Base-by-base conservation (phyloP, 2,329 filamentous ascomycete species). In the Aspergillus fumigatiaffinis region DNA sequence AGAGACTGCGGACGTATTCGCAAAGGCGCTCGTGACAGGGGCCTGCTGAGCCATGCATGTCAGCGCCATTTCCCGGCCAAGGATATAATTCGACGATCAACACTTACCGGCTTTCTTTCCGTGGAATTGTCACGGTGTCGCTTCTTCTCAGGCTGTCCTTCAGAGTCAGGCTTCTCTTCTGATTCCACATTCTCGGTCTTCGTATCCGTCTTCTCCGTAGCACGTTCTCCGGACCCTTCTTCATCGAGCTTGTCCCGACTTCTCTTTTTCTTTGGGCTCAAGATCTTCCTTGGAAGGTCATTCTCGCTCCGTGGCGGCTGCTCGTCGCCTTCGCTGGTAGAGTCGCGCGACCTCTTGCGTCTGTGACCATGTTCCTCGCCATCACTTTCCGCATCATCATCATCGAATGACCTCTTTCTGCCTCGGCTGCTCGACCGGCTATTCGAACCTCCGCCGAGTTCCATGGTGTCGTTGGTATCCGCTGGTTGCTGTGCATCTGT, bases 301-400 rank as follows among this genome's bases (percentile, higher is more conserved):
- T 59, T 63, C 47, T 56, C 60, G 35, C 54, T 51, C 25, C 61
- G 61, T 21, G 55, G 49, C 20, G 48, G 29, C 53, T 63, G 42
- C n/a, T 52, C 53, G 4, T 38, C 41, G 12, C 53, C 70, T 54
- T 73, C 72, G n/a, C 70, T 69, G 44, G 69, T 73, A 38, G 71
- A 66, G 55, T 78, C 76, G 56, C 76, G 74, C 29, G 77, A 79
- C 58, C 77, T 69, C 63, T 79, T 79, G 60, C 72, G 72, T 56
- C 72, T 64, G 53, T 67, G 61, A 21, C 71, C 68, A 25, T 67
- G 67, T 17, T 69, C 68, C 20, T 70, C 65, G 41, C 68, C 67
- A 14, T 58, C 59, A 12, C 65, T 66, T 51, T 69, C 67, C 17
- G 60, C 56, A 49, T 71, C 60, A 23, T 69, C 69, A 44, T 72